A percentile compares a stretch with the other conserved stretches of the same genome.
phyloP scores from a whole-genome alignment of 345 rosid genomes.

The Moricandia moricandioides region DNA sequence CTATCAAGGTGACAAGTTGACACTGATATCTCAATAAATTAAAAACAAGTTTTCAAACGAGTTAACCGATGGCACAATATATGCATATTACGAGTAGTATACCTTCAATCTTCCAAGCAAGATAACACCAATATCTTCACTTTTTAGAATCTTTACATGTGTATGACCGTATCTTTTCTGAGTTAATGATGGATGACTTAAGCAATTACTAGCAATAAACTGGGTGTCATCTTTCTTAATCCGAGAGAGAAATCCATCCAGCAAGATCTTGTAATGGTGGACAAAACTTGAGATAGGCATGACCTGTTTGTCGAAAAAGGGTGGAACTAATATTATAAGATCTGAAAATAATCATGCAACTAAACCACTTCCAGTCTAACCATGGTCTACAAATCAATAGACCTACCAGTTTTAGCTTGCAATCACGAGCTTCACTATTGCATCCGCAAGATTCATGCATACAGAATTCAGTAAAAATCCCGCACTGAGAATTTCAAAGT shows the following conservation, averaged over 20 bases:
- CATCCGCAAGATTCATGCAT: conserved; percentile 57
- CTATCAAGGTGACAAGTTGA: conserved; percentile 2
- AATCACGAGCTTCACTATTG: conserved; percentile 45
- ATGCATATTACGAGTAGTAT: conserved; percentile 19
- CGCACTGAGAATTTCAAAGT: conserved; percentile 48
- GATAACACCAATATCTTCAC: conserved; percentile 52
- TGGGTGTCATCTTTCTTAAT: conserved; percentile 21
- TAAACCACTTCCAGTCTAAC: not conserved
- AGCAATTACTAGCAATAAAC: conserved; percentile 16
- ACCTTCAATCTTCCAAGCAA: conserved; percentile 81
- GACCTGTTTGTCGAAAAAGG: conserved; percentile 45
- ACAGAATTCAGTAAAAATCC: conserved; percentile 61
- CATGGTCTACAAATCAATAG: conserved; percentile 13
- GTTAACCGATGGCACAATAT: not conserved
- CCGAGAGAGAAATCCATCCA: conserved; percentile 39
- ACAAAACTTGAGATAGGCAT: conserved; percentile 64
- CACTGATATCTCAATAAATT: conserved; percentile 9
- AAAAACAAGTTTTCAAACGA: not conserved
- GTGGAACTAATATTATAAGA: conserved; percentile 1
- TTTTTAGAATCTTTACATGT: conserved; percentile 48
- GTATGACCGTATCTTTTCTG: conserved; percentile 36
- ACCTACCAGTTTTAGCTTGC: conserved; percentile 65
- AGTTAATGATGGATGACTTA: conserved; percentile 28
- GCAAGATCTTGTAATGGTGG: conserved; percentile 49
- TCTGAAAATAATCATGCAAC: not conserved